Percentiles rank a stretch among this genome's conserved stretches.
These are phyloP conservation scores for Coprinellus aureogranulatus DNA, from an alignment of 768 basidiomycete genomes.

Conservation along the genomic window DNA sequence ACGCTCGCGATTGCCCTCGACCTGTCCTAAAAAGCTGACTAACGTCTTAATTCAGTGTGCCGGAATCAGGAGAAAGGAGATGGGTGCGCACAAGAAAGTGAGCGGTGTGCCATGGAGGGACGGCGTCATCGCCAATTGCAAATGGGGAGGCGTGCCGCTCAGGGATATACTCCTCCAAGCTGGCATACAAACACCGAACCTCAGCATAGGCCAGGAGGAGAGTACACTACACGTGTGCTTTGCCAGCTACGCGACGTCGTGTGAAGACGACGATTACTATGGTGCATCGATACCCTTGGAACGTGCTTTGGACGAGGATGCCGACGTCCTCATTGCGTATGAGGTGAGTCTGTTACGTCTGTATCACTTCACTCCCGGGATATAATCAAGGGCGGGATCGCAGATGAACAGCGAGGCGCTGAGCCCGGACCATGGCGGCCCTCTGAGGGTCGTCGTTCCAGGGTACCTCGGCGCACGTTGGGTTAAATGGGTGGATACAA, in stretches of 20 bases:
- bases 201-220: conserved; percentile 17
- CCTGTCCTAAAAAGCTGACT: not conserved
- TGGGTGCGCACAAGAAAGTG: conserved; percentile 56
- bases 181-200: conserved; percentile 28
- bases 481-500: conserved; percentile 74
- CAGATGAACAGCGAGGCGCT: conserved; percentile 67
- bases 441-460: conserved; percentile 65
- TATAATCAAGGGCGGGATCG: conserved; percentile 4
- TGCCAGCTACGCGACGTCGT: conserved; percentile 55
- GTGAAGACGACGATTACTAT: conserved; percentile 61
- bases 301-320: conserved; percentile 44
- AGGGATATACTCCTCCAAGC: conserved; percentile 51
- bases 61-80: conserved; percentile 65
- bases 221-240: conserved; percentile 52
- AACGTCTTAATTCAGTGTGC: conserved; percentile 43
- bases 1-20: conserved; percentile 13
- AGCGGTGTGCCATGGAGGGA: conserved; percentile 63
- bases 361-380: not conserved
- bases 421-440: conserved; percentile 61
- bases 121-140: conserved; percentile 68
- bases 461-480: conserved; percentile 68
- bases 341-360: conserved; percentile 37
- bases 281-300: conserved; percentile 61
- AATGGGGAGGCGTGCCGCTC: conserved; percentile 62
- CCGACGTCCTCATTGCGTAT: conserved; percentile 59